Conservation (phyloP, 2,329 filamentous ascomycete genomes). For the Ophiostoma quercus region DNA sequence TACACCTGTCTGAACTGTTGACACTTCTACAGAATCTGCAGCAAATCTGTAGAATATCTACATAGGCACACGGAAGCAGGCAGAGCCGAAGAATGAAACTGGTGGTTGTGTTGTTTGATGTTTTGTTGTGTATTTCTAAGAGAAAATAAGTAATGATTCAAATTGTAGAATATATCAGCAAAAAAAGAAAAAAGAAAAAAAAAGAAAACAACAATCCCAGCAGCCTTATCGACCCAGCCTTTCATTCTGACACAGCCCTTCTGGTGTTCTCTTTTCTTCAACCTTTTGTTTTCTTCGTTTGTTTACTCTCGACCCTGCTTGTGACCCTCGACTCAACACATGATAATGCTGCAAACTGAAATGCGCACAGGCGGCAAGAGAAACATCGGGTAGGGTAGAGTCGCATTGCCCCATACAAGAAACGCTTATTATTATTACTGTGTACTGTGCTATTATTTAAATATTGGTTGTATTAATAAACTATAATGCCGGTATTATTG, state of each 20-base stretch:
- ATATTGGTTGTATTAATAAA: neutral
- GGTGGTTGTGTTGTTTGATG: neutral
- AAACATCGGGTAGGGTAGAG: conserved; percentile 18
- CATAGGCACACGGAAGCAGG: neutral
- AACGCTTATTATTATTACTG: neutral
- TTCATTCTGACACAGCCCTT: neutral
- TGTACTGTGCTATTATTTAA: neutral
- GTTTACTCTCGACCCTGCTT: neutral
- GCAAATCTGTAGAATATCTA: neutral
- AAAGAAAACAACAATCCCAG: neutral
- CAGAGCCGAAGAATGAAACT: neutral
- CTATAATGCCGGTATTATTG: neutral
- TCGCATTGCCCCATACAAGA: conserved; percentile 20
- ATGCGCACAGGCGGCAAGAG: conserved; percentile 21
- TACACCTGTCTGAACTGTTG: neutral
- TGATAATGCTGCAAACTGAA: neutral
- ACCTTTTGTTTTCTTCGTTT: neutral
- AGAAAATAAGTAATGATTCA: neutral
- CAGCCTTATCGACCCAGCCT: neutral
- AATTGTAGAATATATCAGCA: no score
- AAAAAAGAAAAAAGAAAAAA: neutral
- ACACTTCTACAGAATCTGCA: neutral
- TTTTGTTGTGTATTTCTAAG: no score
- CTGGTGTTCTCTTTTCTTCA: neutral
- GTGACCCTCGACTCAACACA: neutral